phyloP scores from a whole-genome alignment of 1,284 basidiomycete genomes.

The Cryptococcus sp. region DNA sequence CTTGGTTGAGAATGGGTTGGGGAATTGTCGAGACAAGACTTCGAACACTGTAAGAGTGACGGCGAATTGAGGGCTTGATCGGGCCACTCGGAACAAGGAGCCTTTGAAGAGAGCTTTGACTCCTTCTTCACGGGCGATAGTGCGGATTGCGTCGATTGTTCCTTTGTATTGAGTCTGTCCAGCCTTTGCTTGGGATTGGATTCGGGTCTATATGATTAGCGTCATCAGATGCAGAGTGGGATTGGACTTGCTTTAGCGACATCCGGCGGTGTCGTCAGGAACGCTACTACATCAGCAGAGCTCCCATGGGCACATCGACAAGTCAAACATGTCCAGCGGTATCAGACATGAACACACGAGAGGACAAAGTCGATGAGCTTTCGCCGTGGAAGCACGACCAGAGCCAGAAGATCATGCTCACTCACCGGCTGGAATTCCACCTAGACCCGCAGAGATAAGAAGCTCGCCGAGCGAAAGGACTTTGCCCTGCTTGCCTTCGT shows the following conservation, averaged over 20 bases:
- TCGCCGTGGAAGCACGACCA: background rate
- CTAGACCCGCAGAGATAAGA: slow-evolving; percentile 54
- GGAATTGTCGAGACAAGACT: slow-evolving; percentile 67
- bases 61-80: slow-evolving; percentile 62
- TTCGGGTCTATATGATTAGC: slow-evolving; percentile 66
- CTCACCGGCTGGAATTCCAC: slow-evolving; percentile 76
- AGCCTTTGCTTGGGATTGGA: slow-evolving; percentile 91
- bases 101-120: slow-evolving; percentile 16
- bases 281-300: slow-evolving; percentile 6
- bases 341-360: too few species aligned
- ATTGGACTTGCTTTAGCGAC: slow-evolving; percentile 63
- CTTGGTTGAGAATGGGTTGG: slow-evolving; percentile 68
- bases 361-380: too few species aligned
- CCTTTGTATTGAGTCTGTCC: slow-evolving; percentile 94
- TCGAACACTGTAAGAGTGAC: slow-evolving; percentile 90
- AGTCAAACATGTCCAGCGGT: too few species aligned
- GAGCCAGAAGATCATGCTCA: slow-evolving; percentile 10
- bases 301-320: background rate
- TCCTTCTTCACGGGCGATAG: slow-evolving; percentile 65
- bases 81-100: slow-evolving; percentile 21
- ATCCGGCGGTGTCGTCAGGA: slow-evolving; percentile 53
- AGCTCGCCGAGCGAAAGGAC: slow-evolving; percentile 88
- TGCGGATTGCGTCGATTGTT: slow-evolving; percentile 78
- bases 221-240: background rate
- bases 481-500: slow-evolving; percentile 94